phyloP scores from a whole-genome alignment of 139 green algal genomes.

The Chlamydomonas incerta region DNA sequence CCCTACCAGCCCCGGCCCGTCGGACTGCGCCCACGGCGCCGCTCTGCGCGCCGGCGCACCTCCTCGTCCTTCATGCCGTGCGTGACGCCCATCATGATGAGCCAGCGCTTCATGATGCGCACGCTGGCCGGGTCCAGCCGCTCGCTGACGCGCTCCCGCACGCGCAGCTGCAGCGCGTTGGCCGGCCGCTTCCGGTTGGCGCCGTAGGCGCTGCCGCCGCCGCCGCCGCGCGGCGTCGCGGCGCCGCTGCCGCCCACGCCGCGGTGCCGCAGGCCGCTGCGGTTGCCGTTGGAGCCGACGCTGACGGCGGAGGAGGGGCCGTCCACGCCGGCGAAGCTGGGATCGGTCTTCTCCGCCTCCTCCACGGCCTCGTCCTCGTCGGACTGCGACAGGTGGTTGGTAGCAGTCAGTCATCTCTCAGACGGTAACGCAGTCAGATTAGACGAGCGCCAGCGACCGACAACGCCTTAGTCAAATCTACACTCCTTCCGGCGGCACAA shows the following conservation, averaged over 20 bases:
- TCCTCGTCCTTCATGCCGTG: constrained; percentile 7
- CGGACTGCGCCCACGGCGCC: too few species aligned
- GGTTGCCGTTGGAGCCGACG: constrained; percentile 35
- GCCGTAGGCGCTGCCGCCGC: not conserved
- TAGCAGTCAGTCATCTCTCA: not conserved
- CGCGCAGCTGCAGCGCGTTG: constrained; percentile 7
- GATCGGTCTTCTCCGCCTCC: not conserved
- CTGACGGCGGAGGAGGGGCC: constrained; percentile 26
- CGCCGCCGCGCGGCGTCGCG: not conserved
- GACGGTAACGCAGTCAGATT: too few species aligned
- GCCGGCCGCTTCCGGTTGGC: too few species aligned
- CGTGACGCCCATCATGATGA: constrained; percentile 32
- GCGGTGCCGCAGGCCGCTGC: not conserved
- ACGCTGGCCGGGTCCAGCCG: constrained; percentile 8
- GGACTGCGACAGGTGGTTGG: not conserved
- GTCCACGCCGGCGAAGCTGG: not conserved
- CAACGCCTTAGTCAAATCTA: too few species aligned
- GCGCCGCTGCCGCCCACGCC: too few species aligned
- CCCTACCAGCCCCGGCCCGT: too few species aligned
- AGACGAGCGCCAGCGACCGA: too few species aligned
- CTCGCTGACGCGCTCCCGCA: not conserved
- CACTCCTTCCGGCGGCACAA: too few species aligned
- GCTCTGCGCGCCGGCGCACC: not conserved
- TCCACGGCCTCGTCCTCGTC: not conserved
- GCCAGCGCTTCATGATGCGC: constrained; percentile 21